Conservation (phyloP, 2,329 filamentous ascomycete species). For the Aspergillus arachidicola region DNA sequence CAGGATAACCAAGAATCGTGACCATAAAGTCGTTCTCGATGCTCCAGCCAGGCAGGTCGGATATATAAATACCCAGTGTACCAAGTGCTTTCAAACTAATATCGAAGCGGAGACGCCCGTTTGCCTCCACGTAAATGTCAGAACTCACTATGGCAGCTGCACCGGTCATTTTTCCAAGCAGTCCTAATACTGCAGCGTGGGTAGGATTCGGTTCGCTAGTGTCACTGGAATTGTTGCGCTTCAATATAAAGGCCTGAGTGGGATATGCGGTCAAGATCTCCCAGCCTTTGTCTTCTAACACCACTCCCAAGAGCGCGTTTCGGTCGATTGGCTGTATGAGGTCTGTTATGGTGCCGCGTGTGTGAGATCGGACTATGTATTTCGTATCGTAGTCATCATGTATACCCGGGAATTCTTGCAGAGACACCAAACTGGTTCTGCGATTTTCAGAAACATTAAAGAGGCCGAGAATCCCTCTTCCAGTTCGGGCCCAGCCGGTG, state of each 20-base stretch:
- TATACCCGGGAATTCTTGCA: slow-evolving; percentile 74
- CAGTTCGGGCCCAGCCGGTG: slow-evolving; percentile 67
- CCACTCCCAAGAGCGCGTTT: slow-evolving; percentile 60
- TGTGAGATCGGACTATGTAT: slow-evolving; percentile 77
- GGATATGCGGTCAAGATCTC: slow-evolving; percentile 81
- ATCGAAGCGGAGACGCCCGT: slow-evolving; percentile 65
- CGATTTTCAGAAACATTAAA: slow-evolving; percentile 75
- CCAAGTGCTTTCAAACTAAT: slow-evolving; percentile 80
- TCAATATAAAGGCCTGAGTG: slow-evolving; percentile 56
- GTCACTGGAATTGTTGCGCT: slow-evolving; percentile 22
- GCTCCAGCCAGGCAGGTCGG: slow-evolving; percentile 62
- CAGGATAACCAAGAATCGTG: slow-evolving; percentile 69
- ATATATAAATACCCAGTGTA: slow-evolving; percentile 71
- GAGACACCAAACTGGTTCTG: slow-evolving; percentile 68
- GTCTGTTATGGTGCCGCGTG: slow-evolving; percentile 60
- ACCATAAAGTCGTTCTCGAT: slow-evolving; percentile 71
- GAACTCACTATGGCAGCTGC: slow-evolving; percentile 72
- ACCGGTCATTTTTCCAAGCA: slow-evolving; percentile 88
- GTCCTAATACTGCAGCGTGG: slow-evolving; percentile 69
- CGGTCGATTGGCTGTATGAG: slow-evolving; percentile 37
- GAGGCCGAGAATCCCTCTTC: slow-evolving; percentile 75
- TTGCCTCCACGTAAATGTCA: slow-evolving; percentile 60
- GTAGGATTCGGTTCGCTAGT: slow-evolving; percentile 21
- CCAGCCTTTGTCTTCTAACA: slow-evolving; percentile 68
- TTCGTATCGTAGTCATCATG: slow-evolving; percentile 47